Conservation (phyloP, 2,329 filamentous ascomycete species). For the Clarireedia monteithiana region DNA sequence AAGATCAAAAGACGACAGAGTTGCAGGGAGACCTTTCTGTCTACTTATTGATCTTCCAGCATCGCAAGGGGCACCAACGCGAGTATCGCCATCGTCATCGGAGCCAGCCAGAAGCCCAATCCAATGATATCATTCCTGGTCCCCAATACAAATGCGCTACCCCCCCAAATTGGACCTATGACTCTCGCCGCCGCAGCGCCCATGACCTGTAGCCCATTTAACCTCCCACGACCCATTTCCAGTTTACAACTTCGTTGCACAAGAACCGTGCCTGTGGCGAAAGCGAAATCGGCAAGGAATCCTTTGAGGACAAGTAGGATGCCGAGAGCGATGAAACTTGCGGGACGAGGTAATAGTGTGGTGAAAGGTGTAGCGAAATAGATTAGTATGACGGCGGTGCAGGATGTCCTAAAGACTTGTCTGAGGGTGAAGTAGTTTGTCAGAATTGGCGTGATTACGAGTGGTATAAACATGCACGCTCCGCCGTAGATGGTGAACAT, state of each 20-base stretch:
- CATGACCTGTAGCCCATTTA: neutral
- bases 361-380: slow-evolving; percentile 1
- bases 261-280: neutral
- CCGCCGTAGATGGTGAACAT: slow-evolving; percentile 3
- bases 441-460: neutral
- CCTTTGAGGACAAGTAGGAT: neutral
- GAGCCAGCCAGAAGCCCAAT: neutral
- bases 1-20: no score
- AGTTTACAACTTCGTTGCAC: neutral
- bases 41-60: neutral
- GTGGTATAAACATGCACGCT: neutral
- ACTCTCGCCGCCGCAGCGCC: neutral
- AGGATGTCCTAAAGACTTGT: neutral
- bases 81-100: neutral
- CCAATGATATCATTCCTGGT: neutral
- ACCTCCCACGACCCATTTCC: neutral
- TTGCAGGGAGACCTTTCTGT: no score
- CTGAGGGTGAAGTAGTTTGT: neutral
- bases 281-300: neutral
- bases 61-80: neutral
- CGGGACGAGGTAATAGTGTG: neutral
- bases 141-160: neutral
- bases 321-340: neutral
- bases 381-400: neutral
- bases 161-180: neutral